Conservation (phyloP, 345 rosid genomes). For the Eucalyptus sp. region DNA sequence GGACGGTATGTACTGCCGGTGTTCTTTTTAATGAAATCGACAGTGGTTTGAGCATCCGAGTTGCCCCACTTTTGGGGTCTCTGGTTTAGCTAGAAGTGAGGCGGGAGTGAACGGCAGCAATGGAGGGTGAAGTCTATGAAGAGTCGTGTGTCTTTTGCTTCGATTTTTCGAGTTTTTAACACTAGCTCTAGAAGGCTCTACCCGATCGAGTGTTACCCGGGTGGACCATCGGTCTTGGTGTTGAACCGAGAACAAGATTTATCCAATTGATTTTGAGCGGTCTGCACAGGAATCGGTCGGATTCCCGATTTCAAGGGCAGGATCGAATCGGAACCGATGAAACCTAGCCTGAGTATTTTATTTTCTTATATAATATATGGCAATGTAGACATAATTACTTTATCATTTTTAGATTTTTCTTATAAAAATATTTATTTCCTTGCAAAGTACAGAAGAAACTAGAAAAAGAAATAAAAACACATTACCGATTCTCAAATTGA, state of each 20-base stretch:
- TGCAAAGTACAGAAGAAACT: too few species aligned
- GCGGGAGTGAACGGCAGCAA: background rate
- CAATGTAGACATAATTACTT: background rate
- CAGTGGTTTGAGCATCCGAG: background rate
- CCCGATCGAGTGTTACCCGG: too few species aligned
- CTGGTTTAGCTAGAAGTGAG: background rate
- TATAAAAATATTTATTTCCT: too few species aligned
- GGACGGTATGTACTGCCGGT: background rate
- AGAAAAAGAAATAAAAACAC: background rate
- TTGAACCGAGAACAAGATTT: background rate
- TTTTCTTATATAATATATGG: fast-evolving
- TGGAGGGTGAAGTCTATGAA: background rate
- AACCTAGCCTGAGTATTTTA: fast-evolving
- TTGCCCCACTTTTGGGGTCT: background rate
- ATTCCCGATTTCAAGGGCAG: background rate
- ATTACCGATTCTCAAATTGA: background rate
- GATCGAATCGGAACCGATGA: fast-evolving
- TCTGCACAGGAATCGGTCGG: fast-evolving
- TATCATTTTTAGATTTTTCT: background rate
- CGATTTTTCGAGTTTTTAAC: background rate
- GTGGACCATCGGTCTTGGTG: background rate
- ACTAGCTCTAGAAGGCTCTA: background rate
- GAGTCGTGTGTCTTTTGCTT: background rate
- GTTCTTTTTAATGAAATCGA: background rate
- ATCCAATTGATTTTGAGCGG: background rate